Percentiles rank a stretch among this genome's conserved stretches.
Evolutionary conservation across 257 asterid species (phyloP).

Genomic region (Solanum paucissectum): DNA sequence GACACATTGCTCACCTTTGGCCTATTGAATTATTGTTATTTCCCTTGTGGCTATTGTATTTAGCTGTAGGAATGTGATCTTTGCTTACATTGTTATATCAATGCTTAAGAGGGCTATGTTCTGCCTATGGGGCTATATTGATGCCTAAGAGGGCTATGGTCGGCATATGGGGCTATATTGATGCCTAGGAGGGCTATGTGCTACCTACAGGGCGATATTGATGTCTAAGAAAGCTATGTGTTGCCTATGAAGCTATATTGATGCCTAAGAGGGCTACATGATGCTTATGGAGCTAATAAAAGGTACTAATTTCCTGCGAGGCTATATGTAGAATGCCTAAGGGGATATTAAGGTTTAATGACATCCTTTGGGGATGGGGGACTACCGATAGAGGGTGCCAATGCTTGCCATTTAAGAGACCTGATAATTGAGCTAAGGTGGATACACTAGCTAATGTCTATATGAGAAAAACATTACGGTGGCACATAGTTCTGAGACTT

Average conservation of each 20-base stretch:
- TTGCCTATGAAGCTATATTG: neutral
- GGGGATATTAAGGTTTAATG: neutral
- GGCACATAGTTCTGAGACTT: too few species aligned
- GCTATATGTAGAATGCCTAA: too few species aligned
- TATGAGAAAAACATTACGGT: too few species aligned
- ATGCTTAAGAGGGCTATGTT: too few species aligned
- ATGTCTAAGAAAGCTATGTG: neutral
- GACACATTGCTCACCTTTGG: neutral
- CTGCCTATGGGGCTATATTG: too few species aligned
- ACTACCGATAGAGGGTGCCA: neutral
- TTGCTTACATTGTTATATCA: too few species aligned
- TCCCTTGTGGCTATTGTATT: neutral
- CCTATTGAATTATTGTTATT: neutral
- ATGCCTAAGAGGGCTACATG: neutral
- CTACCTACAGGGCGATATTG: neutral
- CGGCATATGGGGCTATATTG: neutral
- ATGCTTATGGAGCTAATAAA: neutral
- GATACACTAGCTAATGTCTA: too few species aligned
- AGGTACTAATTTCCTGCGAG: neutral
- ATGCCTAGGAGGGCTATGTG: neutral
- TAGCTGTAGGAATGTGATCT: neutral
- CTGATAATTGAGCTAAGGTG: too few species aligned
- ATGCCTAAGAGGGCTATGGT: too few species aligned
- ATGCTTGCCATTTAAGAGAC: too few species aligned
- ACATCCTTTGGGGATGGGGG: neutral